phyloP scores from a whole-genome alignment of 345 rosid species.

The Salix exigua region DNA sequence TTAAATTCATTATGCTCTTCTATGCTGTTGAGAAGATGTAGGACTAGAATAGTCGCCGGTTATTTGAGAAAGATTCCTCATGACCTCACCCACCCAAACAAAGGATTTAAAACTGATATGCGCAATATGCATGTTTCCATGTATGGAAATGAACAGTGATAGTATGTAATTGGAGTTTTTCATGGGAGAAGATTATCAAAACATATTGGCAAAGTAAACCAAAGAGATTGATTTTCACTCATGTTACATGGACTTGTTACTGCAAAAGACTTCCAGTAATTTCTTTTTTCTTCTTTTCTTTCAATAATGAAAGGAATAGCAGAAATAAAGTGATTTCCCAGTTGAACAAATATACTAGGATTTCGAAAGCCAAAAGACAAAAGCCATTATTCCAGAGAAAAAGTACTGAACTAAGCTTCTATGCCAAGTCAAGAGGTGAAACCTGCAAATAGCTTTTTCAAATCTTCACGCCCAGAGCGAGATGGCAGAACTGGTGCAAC shows the following conservation, averaged over 20 bases:
- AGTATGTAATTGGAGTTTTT: neutral
- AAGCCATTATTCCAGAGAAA: neutral
- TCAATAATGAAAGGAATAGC: neutral
- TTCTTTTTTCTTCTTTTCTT: too few species aligned
- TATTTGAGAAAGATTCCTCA: too few species aligned
- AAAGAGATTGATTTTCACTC: neutral
- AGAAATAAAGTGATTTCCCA: too few species aligned
- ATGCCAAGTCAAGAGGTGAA: neutral
- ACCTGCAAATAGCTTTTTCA: constrained; percentile 92
- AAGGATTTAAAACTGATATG: too few species aligned
- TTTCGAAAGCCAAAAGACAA: too few species aligned
- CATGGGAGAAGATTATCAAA: neutral
- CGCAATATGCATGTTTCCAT: neutral
- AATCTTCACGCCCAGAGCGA: constrained; percentile 59
- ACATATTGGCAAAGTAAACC: neutral
- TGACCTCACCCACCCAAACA: too few species aligned
- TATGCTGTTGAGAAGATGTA: too few species aligned
- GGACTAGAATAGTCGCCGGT: too few species aligned
- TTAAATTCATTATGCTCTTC: neutral
- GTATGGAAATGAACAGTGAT: too few species aligned
- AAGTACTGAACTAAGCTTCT: neutral
- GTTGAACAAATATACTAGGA: too few species aligned
- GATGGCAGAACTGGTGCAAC: constrained; percentile 79
- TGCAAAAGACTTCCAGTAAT: neutral
- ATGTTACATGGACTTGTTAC: neutral